These are phyloP conservation scores for Trypanosoma congolense DNA, from an alignment of 208 protist species.

Conservation along the genomic window DNA sequence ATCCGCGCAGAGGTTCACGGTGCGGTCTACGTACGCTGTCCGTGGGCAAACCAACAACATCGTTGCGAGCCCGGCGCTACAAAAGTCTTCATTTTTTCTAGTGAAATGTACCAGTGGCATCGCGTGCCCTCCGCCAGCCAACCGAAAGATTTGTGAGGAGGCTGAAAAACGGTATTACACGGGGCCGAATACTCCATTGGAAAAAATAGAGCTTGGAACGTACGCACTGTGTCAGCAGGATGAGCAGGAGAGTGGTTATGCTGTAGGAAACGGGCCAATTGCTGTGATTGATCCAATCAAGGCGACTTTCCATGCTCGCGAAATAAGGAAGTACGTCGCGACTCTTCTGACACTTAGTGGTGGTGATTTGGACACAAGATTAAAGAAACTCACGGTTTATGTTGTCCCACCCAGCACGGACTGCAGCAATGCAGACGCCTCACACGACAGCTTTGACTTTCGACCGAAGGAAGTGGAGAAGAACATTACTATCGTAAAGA, in stretches of 20 bases:
- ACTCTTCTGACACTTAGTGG: slow-evolving; percentile 30
- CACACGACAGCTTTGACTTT: slow-evolving; percentile 12
- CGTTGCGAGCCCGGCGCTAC: slow-evolving; percentile 26
- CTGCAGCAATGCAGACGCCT: slow-evolving; percentile 4
- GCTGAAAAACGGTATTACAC: slow-evolving; percentile 27
- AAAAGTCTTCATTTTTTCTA: slow-evolving; percentile 29
- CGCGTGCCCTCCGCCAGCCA: slow-evolving; percentile 16
- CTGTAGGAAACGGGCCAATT: slow-evolving; percentile 31
- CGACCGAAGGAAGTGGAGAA: background rate
- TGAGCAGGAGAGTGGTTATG: slow-evolving; percentile 9
- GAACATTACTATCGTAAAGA: slow-evolving; percentile 11
- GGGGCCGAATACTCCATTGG: slow-evolving; percentile 7
- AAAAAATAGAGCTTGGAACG: slow-evolving; percentile 23
- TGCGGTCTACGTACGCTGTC: slow-evolving; percentile 38
- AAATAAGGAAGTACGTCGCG: slow-evolving; percentile 33
- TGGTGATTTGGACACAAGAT: slow-evolving; percentile 12
- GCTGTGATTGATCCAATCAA: slow-evolving; percentile 32
- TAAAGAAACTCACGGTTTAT: slow-evolving; percentile 5
- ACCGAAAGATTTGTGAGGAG: slow-evolving; percentile 21
- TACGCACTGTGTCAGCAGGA: slow-evolving; percentile 56
- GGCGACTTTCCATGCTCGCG: slow-evolving; percentile 21
- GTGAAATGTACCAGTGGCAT: slow-evolving; percentile 23
- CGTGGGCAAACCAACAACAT: slow-evolving; percentile 38
- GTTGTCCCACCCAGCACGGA: slow-evolving; percentile 1
- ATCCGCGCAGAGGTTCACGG: slow-evolving; percentile 25